phyloP scores from a whole-genome alignment of 192 early-diverging fungal species.

The Coemansia sp. region DNA sequence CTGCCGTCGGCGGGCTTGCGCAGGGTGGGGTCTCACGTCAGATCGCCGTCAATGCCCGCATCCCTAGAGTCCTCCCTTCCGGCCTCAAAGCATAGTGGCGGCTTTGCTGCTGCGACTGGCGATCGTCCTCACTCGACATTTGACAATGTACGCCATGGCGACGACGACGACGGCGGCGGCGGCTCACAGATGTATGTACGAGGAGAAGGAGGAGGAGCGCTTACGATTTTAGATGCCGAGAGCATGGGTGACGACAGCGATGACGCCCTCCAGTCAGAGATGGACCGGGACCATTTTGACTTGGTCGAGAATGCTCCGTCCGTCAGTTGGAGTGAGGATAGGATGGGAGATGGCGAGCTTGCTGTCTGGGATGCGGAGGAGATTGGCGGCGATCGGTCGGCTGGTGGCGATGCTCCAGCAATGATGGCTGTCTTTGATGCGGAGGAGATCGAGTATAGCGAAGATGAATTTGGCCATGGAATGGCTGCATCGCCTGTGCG shows the following conservation, averaged over 20 bases:
- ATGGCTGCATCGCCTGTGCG: conserved; percentile 13
- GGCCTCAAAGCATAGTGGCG: conserved; percentile 3
- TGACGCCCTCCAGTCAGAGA: background rate
- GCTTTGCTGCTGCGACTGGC: background rate
- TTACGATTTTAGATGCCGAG: too few species aligned
- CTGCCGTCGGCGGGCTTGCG: conserved; percentile 9
- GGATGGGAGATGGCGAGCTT: background rate
- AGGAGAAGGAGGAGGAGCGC: too few species aligned
- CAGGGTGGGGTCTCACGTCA: conserved; percentile 5
- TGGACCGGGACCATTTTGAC: conserved; percentile 19
- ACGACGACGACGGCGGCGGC: too few species aligned
- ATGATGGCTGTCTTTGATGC: conserved; percentile 2
- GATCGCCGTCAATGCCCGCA: conserved; percentile 28
- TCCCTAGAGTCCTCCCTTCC: conserved; percentile 1
- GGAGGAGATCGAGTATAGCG: conserved; percentile 11
- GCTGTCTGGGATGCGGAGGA: conserved; percentile 36
- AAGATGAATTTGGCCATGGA: background rate
- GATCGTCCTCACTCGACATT: conserved; percentile 24
- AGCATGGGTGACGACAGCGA: conserved; percentile 1
- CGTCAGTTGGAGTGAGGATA: conserved; percentile 5
- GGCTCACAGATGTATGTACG: too few species aligned
- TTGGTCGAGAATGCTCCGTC: conserved; percentile 42
- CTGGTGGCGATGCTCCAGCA: background rate
- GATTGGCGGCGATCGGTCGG: background rate
- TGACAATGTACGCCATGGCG: background rate